phyloP scores from a whole-genome alignment of 768 basidiomycete genomes.

The Grammothele lineata region DNA sequence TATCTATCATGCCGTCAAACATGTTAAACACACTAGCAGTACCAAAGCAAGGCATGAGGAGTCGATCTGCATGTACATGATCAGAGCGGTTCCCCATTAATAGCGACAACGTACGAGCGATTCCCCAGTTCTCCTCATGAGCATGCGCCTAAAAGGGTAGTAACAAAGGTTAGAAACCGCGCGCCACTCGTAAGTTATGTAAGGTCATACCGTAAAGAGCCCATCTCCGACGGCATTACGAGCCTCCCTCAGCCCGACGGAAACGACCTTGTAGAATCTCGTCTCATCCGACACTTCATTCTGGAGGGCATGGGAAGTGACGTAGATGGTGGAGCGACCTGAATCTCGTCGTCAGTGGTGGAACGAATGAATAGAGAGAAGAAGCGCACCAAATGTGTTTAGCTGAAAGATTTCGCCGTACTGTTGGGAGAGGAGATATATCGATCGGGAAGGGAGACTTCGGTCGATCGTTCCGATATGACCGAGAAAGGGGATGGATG shows the following conservation, averaged over 20 bases:
- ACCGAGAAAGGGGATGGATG: conserved; percentile 38
- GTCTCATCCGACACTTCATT: conserved; percentile 41
- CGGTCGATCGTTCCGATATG: conserved; percentile 32
- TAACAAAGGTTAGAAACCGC: conserved; percentile 9
- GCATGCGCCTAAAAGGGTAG: conserved; percentile 27
- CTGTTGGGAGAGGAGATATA: conserved; percentile 31
- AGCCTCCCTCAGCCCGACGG: conserved; percentile 30
- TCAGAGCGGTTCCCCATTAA: too few species aligned
- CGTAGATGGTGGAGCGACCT: conserved; percentile 21
- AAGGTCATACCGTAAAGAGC: conserved; percentile 33
- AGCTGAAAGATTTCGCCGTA: conserved; percentile 42
- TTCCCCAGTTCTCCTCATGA: conserved; percentile 42
- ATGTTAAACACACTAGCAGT: conserved; percentile 37
- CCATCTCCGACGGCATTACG: conserved; percentile 38
- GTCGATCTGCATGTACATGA: conserved; percentile 25
- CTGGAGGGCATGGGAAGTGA: conserved; percentile 32
- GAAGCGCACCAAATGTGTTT: conserved; percentile 28
- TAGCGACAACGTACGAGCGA: conserved; percentile 33
- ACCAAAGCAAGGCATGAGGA: conserved; percentile 40
- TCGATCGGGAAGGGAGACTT: conserved; percentile 32
- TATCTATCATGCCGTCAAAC: conserved; percentile 45
- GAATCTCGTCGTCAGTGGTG: conserved; percentile 16
- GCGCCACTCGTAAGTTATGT: too few species aligned
- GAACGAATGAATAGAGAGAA: neutral
- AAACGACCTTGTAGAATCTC: conserved; percentile 37